A percentile compares a stretch with the other conserved stretches of the same genome.
Evolutionary conservation across 2,329 filamentous ascomycete species (phyloP).

Genomic region (Capronia epimyces): DNA sequence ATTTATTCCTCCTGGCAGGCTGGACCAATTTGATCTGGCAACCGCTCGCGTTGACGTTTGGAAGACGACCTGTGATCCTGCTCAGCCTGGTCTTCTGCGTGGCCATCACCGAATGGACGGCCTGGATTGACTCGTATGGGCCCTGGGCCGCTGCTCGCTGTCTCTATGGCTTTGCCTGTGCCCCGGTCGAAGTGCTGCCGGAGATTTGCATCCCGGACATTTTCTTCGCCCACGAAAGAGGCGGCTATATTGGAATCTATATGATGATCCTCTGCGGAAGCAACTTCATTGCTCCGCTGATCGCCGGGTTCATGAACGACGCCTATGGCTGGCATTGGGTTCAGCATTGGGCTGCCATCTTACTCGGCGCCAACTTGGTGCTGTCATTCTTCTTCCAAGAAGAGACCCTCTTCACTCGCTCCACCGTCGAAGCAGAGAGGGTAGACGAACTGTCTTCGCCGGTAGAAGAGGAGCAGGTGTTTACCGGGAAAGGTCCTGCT

Average conservation of each 20-base stretch:
- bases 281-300: conserved; percentile 37
- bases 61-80: conserved; percentile 31
- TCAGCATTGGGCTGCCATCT: conserved; percentile 25
- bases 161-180: conserved; percentile 44
- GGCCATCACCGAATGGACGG: conserved; percentile 24
- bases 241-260: conserved; percentile 26
- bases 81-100: conserved; percentile 33
- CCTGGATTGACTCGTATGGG: conserved; percentile 40
- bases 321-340: conserved; percentile 29
- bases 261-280: conserved; percentile 22
- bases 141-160: conserved; percentile 48
- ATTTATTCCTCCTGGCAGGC: conserved; percentile 40
- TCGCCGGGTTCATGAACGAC: conserved; percentile 28
- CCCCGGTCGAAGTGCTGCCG: conserved; percentile 47
- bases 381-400: conserved; percentile 27
- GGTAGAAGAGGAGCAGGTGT: background rate
- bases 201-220: conserved; percentile 46
- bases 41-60: conserved; percentile 44
- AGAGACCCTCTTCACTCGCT: conserved; percentile 25
- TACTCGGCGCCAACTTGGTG: conserved; percentile 17
- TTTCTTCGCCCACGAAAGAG: conserved; percentile 32
- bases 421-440: conserved; percentile 10
- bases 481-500: background rate
- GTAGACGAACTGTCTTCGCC: no score
- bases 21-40: conserved; percentile 42